Evolutionary conservation across 2,329 filamentous ascomycete species (phyloP), one percentile per base, ranked within the genome.

Genomic region (Dendrostoma leiphaemia): DNA sequence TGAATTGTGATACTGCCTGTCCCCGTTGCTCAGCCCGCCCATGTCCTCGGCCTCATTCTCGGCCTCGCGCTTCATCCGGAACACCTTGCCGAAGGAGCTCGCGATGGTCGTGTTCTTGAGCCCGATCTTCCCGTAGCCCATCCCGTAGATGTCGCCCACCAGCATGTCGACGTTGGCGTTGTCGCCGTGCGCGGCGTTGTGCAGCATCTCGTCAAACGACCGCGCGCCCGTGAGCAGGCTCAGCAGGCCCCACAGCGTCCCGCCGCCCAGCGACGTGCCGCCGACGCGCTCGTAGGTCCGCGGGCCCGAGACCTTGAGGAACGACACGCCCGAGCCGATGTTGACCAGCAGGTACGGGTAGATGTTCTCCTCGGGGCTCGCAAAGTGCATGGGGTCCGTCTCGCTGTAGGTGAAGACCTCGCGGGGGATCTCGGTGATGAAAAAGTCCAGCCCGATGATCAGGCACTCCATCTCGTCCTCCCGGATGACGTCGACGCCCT

Each of bases 381-480:
- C 85, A 67, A 96, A 97, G 65, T 90, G 84, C 89, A 97, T 96
- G 4, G 92, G 91, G 63, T 94, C 87, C 31, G 83, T 82, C 69
- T 96, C 93, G 67, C 89, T 92, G 72, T 97, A 97, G 19, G 91
- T 97, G 67, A 99, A 99, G 51, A 99, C 93, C 73, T 99, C 94
- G 62, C 89, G 85, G 19, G 94, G 94, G 56, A 99, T 97, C 69
- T 97, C 92, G 61, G 91, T 96, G 67, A 97, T 97, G 78, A 99
- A 97, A 75, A 97, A 99, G 69, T 99, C 94, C 40, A 99, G 85
- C 12, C 93, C 91, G 65, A 94, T 94, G 60, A 99, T 99, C 55
- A 99, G 75, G 68, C 94, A 99, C 71, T 96, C 91, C 94, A 99
- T 99, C 74, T 99, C 94, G 66, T 99, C 94, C 71, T 97, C 94